Evolutionary conservation across 495 filamentous ascomycete species (phyloP).

Genomic region (Cairneyella variabilis): DNA sequence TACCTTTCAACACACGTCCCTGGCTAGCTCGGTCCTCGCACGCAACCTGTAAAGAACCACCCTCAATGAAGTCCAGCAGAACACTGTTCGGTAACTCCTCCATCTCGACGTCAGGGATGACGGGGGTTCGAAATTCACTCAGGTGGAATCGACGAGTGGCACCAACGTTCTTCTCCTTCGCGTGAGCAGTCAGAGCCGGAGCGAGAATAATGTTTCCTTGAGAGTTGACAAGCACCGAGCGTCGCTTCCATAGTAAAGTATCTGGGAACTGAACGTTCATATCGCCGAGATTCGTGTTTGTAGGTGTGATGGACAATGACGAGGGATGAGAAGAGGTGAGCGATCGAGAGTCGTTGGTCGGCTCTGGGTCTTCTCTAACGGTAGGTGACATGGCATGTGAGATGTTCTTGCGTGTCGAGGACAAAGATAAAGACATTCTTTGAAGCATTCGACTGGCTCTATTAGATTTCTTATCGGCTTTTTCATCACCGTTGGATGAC

Average conservation of each 20-base stretch:
- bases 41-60: slow-evolving; percentile 80
- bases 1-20: slow-evolving; percentile 61
- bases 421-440: slow-evolving; percentile 69
- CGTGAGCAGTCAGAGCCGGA: slow-evolving; percentile 21
- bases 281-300: slow-evolving; percentile 70
- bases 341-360: slow-evolving; percentile 26
- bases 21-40: slow-evolving; percentile 78
- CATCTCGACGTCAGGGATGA: slow-evolving; percentile 78
- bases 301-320: slow-evolving; percentile 31
- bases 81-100: slow-evolving; percentile 89
- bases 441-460: slow-evolving; percentile 74
- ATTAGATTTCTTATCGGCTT: slow-evolving; percentile 54
- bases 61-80: slow-evolving; percentile 76
- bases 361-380: slow-evolving; percentile 57
- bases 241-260: slow-evolving; percentile 86
- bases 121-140: slow-evolving; percentile 72
- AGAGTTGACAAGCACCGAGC: slow-evolving; percentile 73
- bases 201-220: slow-evolving; percentile 66
- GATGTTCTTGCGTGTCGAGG: slow-evolving; percentile 55
- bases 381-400: slow-evolving; percentile 53
- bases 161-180: slow-evolving; percentile 39
- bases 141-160: slow-evolving; percentile 72
- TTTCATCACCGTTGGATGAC: slow-evolving; percentile 18
- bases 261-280: slow-evolving; percentile 94
- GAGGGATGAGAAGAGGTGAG: slow-evolving; percentile 22